A percentile compares a stretch with the other conserved stretches of the same genome.
These are phyloP conservation scores for Rhizophora mangle DNA, from an alignment of 345 rosid species.

Conservation along the genomic window DNA sequence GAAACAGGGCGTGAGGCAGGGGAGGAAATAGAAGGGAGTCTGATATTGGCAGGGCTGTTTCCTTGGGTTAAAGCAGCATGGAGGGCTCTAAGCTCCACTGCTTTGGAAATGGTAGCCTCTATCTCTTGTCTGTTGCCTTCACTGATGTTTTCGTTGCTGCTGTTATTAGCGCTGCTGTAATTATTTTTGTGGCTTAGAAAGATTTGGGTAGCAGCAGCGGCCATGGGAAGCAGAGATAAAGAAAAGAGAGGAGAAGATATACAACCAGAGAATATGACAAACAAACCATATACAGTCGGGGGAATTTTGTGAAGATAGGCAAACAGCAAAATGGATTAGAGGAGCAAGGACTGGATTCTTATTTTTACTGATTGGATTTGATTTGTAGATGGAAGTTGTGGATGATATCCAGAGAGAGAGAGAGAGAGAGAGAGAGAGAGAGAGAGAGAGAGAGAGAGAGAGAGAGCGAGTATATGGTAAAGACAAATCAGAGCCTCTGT, in stretches of 20 bases:
- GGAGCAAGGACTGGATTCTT: conserved; percentile 10
- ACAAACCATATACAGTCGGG: neutral
- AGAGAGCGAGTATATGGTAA: conserved; percentile 10
- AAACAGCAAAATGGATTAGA: conserved; percentile 13
- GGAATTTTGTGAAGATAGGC: neutral
- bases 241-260: conserved; percentile 29
- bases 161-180: conserved; percentile 28
- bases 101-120: conserved; percentile 84
- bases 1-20: conserved; percentile 57
- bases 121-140: conserved; percentile 43
- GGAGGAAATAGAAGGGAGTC: conserved; percentile 50
- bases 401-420: conserved; percentile 33
- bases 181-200: conserved; percentile 31
- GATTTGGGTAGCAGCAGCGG: conserved; percentile 44
- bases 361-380: conserved; percentile 35
- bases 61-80: conserved; percentile 75
- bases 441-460: neutral
- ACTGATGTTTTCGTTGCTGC: conserved; percentile 15
- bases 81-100: conserved; percentile 74
- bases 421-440: conserved; percentile 5
- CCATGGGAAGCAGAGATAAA: conserved; percentile 46
- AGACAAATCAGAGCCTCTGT: conserved; percentile 44
- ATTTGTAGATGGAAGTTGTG: conserved; percentile 22
- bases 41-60: conserved; percentile 55
- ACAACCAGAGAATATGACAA: conserved; percentile 20